These are phyloP conservation scores for Clarireedia monteithiana DNA, from an alignment of 2,329 filamentous ascomycete genomes.

Conservation along the genomic window DNA sequence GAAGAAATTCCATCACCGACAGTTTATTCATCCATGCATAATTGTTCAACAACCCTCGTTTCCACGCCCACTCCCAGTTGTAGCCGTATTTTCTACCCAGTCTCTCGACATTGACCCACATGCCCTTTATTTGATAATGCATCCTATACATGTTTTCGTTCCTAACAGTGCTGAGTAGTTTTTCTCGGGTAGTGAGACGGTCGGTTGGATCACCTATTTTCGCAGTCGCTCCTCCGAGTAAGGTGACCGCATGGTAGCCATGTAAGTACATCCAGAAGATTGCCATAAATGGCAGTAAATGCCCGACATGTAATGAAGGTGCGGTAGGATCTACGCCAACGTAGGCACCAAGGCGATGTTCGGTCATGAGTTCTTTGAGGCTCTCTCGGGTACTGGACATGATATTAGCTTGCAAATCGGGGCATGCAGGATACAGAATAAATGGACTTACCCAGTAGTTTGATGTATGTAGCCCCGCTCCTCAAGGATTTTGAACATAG, in stretches of 20 bases:
- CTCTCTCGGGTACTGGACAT: constrained; percentile 33
- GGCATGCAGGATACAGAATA: not conserved
- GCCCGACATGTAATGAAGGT: constrained; percentile 70
- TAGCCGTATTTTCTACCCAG: constrained; percentile 61
- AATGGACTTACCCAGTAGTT: constrained; percentile 55
- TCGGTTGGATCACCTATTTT: constrained; percentile 74
- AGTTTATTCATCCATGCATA: constrained; percentile 71
- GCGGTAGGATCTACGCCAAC: constrained; percentile 79
- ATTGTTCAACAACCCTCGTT: constrained; percentile 69
- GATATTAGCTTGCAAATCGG: constrained; percentile 6
- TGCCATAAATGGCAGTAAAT: constrained; percentile 74
- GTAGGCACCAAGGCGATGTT: constrained; percentile 64
- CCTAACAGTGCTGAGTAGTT: constrained; percentile 43
- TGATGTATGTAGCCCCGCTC: constrained; percentile 69
- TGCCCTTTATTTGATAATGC: constrained; percentile 58
- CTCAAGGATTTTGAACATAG: constrained; percentile 58
- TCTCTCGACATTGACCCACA: constrained; percentile 67
- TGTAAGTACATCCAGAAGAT: constrained; percentile 78
- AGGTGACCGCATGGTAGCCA: constrained; percentile 58
- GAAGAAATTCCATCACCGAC: constrained; percentile 66
- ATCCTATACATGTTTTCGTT: constrained; percentile 60
- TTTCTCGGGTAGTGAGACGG: constrained; percentile 53
- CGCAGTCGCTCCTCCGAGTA: constrained; percentile 68
- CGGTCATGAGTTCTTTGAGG: constrained; percentile 56
- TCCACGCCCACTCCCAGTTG: constrained; percentile 57